Conservation (phyloP, 1,139 yeast genomes). For the Candida glucosophila region DNA sequence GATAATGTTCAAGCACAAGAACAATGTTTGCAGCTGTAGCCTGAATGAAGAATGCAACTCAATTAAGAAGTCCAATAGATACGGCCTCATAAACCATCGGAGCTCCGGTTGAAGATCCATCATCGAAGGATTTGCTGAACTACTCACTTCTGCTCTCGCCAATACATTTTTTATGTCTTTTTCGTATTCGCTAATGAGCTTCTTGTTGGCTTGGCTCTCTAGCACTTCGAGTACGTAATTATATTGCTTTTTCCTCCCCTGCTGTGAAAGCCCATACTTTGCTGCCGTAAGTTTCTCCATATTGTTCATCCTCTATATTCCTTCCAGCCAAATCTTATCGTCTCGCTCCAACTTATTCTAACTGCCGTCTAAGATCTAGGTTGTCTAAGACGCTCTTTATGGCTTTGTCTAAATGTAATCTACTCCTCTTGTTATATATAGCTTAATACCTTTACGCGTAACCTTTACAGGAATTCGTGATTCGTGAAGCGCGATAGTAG, state of each 20-base stretch:
- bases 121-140: slow-evolving; percentile 53
- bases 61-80: slow-evolving; percentile 69
- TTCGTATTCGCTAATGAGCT: slow-evolving; percentile 34
- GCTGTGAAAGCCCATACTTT: slow-evolving; percentile 39
- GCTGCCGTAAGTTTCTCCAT: too few relatives aligned
- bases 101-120: slow-evolving; percentile 89
- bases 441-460: too few relatives aligned
- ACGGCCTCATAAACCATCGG: slow-evolving; percentile 90
- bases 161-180: slow-evolving; percentile 21
- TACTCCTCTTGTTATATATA: too few relatives aligned
- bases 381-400: too few relatives aligned
- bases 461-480: too few relatives aligned
- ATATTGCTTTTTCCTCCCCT: slow-evolving; percentile 28
- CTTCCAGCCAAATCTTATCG: too few relatives aligned
- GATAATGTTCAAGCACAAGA: slow-evolving; percentile 69
- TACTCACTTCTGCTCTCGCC: slow-evolving; percentile 22
- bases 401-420: too few relatives aligned
- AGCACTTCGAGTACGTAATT: slow-evolving; percentile 35
- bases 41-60: slow-evolving; percentile 76
- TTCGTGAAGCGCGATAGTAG: too few relatives aligned
- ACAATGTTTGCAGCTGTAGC: slow-evolving; percentile 71
- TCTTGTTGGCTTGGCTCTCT: slow-evolving; percentile 38
- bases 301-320: too few relatives aligned
- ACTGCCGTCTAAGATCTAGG: too few relatives aligned
- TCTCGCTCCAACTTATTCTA: too few relatives aligned